Evolutionary conservation across 2,329 filamentous ascomycete species (phyloP).

Genomic region (Cercospora zeae-maydis): DNA sequence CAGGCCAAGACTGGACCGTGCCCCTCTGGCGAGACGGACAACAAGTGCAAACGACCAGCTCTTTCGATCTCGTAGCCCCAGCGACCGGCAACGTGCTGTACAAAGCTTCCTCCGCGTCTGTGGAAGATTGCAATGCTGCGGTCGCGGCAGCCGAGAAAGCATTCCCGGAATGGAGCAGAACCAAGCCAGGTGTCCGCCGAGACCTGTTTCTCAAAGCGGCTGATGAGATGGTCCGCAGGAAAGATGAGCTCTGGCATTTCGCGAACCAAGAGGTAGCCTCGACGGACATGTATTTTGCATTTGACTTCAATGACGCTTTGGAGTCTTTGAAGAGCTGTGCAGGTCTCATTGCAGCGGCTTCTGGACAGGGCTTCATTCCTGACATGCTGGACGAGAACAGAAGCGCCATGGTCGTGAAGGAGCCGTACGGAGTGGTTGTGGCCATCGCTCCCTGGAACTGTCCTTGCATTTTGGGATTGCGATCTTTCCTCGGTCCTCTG

Average conservation of each 20-base stretch:
- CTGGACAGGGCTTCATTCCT: conserved; percentile 49
- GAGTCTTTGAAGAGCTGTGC: conserved; percentile 52
- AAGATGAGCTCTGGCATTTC: conserved; percentile 59
- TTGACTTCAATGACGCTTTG: conserved; percentile 39
- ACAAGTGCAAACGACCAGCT: conserved; percentile 44
- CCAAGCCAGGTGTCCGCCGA: conserved; percentile 58
- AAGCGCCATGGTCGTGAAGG: conserved; percentile 57
- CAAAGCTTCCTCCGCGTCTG: conserved; percentile 55
- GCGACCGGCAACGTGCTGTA: conserved; percentile 50
- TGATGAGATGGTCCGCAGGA: conserved; percentile 57
- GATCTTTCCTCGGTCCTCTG: conserved; percentile 56
- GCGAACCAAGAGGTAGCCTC: conserved; percentile 57
- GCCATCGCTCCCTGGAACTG: conserved; percentile 71
- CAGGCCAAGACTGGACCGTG: conserved; percentile 21
- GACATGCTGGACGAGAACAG: conserved; percentile 51
- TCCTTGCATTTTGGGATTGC: conserved; percentile 47
- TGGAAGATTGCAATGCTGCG: conserved; percentile 54
- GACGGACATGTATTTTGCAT: conserved; percentile 35
- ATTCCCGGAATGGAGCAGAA: conserved; percentile 64
- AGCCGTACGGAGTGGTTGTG: conserved; percentile 74
- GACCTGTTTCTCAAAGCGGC: conserved; percentile 67
- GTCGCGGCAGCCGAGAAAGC: conserved; percentile 63
- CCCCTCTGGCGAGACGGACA: conserved; percentile 48
- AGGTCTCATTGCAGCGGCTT: conserved; percentile 42
- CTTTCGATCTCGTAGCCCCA: conserved; percentile 57